phyloP scores from a whole-genome alignment of 163 green algal species.

The Smithsoniella earleae region DNA sequence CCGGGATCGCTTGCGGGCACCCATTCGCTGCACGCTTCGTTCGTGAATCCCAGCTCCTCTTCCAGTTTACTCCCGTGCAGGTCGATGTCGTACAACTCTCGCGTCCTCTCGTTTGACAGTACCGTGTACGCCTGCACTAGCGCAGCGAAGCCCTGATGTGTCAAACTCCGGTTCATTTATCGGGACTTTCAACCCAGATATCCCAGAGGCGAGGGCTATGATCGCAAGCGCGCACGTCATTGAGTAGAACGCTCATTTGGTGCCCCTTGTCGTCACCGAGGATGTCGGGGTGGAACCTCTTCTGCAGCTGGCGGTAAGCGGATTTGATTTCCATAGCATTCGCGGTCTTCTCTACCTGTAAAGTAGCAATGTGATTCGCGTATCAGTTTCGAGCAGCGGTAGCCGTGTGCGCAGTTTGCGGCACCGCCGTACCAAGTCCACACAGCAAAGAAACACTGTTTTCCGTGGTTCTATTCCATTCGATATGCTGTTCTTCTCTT shows the following conservation, averaged over 20 bases:
- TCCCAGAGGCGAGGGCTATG: background rate
- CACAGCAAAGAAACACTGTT: no score
- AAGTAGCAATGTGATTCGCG: no score
- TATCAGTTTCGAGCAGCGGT: no score
- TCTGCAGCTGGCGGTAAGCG: constrained; percentile 13
- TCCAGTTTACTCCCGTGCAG: constrained; percentile 4
- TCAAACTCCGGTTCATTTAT: background rate
- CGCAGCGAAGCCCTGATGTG: background rate
- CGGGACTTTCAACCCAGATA: background rate
- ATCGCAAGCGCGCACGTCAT: background rate
- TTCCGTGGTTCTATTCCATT: no score
- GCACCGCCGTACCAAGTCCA: no score
- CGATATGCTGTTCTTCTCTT: no score
- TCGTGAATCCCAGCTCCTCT: constrained; percentile 24
- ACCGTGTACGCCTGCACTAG: constrained; percentile 21
- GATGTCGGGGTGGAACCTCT: constrained; percentile 25
- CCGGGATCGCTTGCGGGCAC: background rate
- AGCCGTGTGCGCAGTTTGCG: no score
- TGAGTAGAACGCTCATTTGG: constrained; percentile 23
- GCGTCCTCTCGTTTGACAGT: constrained; percentile 6
- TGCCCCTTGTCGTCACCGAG: constrained; percentile 5
- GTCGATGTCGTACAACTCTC: constrained; percentile 26
- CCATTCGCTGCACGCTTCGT: constrained; percentile 23
- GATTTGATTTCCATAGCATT: constrained; percentile 18
- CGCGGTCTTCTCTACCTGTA: constrained; percentile 5